A percentile compares a stretch with the other conserved stretches of the same genome.
phyloP scores from a whole-genome alignment of 306 rosid genomes.

The Fragaria ananassa region DNA sequence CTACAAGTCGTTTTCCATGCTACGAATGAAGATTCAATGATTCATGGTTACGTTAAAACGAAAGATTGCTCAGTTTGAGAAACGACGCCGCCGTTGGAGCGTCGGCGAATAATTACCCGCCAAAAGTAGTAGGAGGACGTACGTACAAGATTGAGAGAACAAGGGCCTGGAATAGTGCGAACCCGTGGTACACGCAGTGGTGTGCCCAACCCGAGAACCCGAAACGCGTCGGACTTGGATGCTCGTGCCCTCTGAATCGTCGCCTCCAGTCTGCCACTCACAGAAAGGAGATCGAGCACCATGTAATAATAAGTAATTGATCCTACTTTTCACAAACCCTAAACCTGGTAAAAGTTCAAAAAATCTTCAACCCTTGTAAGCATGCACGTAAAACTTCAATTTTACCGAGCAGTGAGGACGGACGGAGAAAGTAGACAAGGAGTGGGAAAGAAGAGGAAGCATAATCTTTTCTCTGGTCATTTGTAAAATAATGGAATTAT shows the following conservation, averaged over 20 bases:
- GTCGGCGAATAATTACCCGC: background rate
- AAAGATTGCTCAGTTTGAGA: background rate
- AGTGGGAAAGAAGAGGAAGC: background rate
- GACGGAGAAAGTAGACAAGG: background rate
- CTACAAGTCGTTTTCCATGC: background rate
- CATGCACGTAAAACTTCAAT: too few species aligned
- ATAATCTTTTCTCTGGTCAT: background rate
- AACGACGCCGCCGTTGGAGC: background rate
- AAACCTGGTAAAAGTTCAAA: background rate
- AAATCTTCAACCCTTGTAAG: too few species aligned
- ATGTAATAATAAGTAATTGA: background rate
- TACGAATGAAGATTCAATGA: background rate
- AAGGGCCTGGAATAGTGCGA: background rate
- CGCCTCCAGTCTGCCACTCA: background rate
- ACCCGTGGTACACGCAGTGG: constrained; percentile 2
- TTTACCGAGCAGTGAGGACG: background rate
- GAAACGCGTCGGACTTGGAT: constrained; percentile 3
- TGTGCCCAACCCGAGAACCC: background rate
- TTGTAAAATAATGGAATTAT: background rate
- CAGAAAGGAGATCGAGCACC: background rate
- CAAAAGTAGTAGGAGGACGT: background rate
- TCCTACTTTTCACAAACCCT: background rate
- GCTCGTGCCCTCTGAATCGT: constrained; percentile 1
- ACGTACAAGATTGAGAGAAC: background rate
- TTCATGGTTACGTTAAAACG: background rate